phyloP scores from a whole-genome alignment of 192 early-diverging fungal genomes.

The Linnemannia exigua region DNA sequence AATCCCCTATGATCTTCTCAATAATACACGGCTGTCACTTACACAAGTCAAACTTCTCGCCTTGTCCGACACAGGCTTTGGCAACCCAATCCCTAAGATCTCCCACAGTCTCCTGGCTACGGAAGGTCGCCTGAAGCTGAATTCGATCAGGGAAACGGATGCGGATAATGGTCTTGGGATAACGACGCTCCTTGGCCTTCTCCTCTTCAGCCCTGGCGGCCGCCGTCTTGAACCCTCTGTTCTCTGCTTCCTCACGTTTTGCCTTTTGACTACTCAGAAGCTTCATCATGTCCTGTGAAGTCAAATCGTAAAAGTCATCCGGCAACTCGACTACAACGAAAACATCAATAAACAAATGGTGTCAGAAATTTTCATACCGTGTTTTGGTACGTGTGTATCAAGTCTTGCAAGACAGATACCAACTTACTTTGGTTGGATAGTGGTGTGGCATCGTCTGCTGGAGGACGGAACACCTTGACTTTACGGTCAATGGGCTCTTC shows the following conservation, averaged over 20 bases:
- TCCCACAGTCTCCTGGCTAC: conserved; percentile 67
- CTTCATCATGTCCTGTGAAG: conserved; percentile 76
- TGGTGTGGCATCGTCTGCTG: conserved; percentile 48
- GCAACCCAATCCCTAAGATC: conserved; percentile 41
- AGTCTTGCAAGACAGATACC: neutral
- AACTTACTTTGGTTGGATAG: conserved; percentile 58
- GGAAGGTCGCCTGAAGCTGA: conserved; percentile 83
- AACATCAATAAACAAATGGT: neutral
- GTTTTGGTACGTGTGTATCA: neutral
- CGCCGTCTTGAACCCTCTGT: conserved; percentile 84
- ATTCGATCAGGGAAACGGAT: conserved; percentile 87
- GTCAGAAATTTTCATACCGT: neutral
- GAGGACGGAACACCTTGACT: conserved; percentile 69
- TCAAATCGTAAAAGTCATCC: conserved; percentile 88
- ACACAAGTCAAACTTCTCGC: conserved; percentile 56
- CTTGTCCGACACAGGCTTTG: conserved; percentile 45
- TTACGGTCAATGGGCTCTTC: conserved; percentile 49
- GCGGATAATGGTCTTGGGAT: conserved; percentile 84
- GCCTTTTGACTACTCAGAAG: conserved; percentile 72
- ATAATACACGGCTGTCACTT: neutral
- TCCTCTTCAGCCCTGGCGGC: conserved; percentile 81
- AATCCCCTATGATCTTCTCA: neutral
- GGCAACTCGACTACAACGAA: conserved; percentile 78
- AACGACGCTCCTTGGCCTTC: conserved; percentile 69
- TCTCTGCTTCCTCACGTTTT: conserved; percentile 68